Conservation (phyloP, 352 stramenopile species). For the Phytophthora chlamydospora region DNA sequence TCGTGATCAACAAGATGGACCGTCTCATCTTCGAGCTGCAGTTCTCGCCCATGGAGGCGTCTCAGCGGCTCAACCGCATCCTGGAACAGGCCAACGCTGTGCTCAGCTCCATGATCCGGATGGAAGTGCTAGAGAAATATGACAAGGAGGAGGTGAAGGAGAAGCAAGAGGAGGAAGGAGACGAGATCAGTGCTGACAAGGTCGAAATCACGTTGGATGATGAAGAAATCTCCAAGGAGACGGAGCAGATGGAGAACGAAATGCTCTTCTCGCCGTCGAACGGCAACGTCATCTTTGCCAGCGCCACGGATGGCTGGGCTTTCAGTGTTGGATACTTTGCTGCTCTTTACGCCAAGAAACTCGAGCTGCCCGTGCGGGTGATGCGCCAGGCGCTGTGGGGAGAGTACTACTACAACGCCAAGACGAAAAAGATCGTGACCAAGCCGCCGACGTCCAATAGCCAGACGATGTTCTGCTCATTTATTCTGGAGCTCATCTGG, state of each 20-base stretch:
- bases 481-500: slow-evolving; percentile 93
- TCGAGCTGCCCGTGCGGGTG: slow-evolving; percentile 63
- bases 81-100: slow-evolving; percentile 91
- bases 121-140: slow-evolving; percentile 78
- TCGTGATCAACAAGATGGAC: slow-evolving; percentile 99
- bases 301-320: slow-evolving; percentile 92
- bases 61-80: slow-evolving; percentile 92
- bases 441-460: slow-evolving; percentile 75
- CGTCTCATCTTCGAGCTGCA: slow-evolving; percentile 94
- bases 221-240: slow-evolving; percentile 71
- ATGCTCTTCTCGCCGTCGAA: slow-evolving; percentile 86
- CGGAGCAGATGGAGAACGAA: slow-evolving; percentile 67
- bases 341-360: slow-evolving; percentile 72
- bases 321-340: slow-evolving; percentile 90
- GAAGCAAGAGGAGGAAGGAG: slow-evolving; percentile 20
- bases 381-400: slow-evolving; percentile 91
- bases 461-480: slow-evolving; percentile 92
- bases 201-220: slow-evolving; percentile 40
- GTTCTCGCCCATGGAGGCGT: slow-evolving; percentile 91
- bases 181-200: slow-evolving; percentile 21
- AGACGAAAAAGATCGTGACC: slow-evolving; percentile 90
- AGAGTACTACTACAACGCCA: slow-evolving; percentile 91
- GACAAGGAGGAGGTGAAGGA: slow-evolving; percentile 36
- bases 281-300: slow-evolving; percentile 95
- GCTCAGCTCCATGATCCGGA: slow-evolving; percentile 83